These are phyloP conservation scores for Pterothamnion heteromorphum DNA, from an alignment of 31 red algal species.

Conservation along the genomic window DNA sequence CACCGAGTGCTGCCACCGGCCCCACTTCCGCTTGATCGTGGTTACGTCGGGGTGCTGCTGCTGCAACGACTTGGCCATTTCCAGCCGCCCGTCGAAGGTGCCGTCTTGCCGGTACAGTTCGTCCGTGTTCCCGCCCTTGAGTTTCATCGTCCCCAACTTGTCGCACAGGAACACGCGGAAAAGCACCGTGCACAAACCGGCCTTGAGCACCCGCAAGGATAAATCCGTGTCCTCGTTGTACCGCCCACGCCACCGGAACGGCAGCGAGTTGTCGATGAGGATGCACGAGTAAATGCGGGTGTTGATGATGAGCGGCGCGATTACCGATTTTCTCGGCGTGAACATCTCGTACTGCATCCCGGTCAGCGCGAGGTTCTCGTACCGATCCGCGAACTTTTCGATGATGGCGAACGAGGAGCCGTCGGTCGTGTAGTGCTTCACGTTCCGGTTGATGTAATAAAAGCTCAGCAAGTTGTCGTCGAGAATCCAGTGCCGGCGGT, in stretches of 20 bases:
- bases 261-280: not conserved
- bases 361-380: not conserved
- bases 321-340: not conserved
- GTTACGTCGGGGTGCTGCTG: not conserved
- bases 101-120: not conserved
- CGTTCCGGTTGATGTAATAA: not conserved
- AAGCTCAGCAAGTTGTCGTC: not conserved
- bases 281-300: slow-evolving; percentile 18
- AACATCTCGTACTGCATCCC: not conserved
- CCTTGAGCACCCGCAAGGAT: slow-evolving; percentile 4
- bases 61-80: not conserved
- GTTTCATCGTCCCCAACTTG: not conserved
- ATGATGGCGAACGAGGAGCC: not conserved
- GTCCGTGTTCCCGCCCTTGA: not conserved
- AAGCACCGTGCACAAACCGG: not conserved
- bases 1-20: not conserved
- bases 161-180: not conserved
- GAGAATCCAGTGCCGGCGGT: not conserved
- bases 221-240: slow-evolving; percentile 24
- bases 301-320: not conserved
- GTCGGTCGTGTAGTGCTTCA: not conserved
- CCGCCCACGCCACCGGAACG: slow-evolving; percentile 4
- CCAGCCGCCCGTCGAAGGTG: not conserved
- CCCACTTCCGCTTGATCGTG: not conserved
- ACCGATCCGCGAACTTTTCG: not conserved